phyloP scores from a whole-genome alignment of 176 grass and related monocot species.

The Puccinellia tenuiflora region DNA sequence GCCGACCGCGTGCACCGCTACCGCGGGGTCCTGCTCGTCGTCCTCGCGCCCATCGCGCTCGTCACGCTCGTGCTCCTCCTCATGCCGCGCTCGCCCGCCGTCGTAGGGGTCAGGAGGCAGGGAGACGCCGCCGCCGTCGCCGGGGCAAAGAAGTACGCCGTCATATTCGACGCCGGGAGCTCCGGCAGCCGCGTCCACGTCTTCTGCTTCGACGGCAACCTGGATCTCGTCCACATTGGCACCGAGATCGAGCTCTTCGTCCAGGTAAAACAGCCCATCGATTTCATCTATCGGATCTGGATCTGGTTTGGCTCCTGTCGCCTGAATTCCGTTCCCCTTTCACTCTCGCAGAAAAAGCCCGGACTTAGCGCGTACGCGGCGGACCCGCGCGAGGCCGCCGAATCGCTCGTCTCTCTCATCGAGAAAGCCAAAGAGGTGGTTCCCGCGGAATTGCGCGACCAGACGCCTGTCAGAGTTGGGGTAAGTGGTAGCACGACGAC shows the following conservation, averaged over 20 bases:
- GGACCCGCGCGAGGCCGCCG: conserved; percentile 55
- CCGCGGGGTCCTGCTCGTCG: conserved; percentile 62
- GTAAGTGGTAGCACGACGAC: conserved; percentile 1
- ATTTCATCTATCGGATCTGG: too few species aligned
- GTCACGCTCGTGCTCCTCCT: conserved; percentile 74
- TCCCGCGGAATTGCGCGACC: conserved; percentile 49
- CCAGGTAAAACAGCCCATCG: conserved; percentile 69
- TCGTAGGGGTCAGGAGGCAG: conserved; percentile 11
- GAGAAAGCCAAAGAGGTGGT: conserved; percentile 64
- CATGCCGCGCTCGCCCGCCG: conserved; percentile 42
- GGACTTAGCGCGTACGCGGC: conserved; percentile 58
- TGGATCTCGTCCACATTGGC: conserved; percentile 80
- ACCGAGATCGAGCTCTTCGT: conserved; percentile 84
- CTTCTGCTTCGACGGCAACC: conserved; percentile 79
- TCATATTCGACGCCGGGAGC: conserved; percentile 93
- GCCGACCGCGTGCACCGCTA: conserved; percentile 69
- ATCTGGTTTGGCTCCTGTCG: neutral
- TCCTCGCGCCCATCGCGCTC: conserved; percentile 65
- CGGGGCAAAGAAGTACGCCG: conserved; percentile 57
- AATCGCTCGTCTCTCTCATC: conserved; percentile 72
- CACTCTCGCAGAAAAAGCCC: conserved; percentile 51
- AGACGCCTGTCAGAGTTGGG: conserved; percentile 93
- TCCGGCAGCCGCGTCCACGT: conserved; percentile 98
- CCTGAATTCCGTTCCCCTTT: neutral
- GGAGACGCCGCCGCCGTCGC: neutral